Base-by-base conservation (phyloP, 768 basidiomycete species). In the Plicaturopsis crispa region DNA sequence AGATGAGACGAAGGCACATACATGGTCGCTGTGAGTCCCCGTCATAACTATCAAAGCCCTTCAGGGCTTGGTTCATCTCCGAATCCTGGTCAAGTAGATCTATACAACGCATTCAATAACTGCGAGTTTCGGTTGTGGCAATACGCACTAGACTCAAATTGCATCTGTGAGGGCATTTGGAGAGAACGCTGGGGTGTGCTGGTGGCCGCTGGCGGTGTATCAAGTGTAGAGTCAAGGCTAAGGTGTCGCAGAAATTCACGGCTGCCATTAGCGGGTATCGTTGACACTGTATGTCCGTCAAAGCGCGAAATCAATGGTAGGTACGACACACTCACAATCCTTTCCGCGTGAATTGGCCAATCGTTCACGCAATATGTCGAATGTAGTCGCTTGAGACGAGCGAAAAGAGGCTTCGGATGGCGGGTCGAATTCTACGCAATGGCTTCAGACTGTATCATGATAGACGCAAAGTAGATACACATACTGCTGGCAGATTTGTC, bases 41-140 rank as follows among this genome's bases (percentile, higher is more conserved):
- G 24, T 73, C 76, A 44, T 63, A 75, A 48, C 68, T 75, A 38
- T 75, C 71, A 41, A 76, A 50, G 16, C 65, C 73, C 20, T 71
- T 65, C 49, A 85, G 72, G 7, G 66, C 74, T 37, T 71, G 68
- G 38, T 76, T 78, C 83, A 85, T 84, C 48, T 80, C 80, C 2
- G 80, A 79, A 48, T 85, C 78, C 39, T 73, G 69, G 16, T 83
- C 80, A 40, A 84, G 55, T 12, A 84, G 62, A 60, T 84, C 81
- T 84, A 42, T 4, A 30, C 18, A 4, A 19, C 13, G 24, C 30
- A 33, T n/a, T 24, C 40, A 40, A 39, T 32, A 49, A 39, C n/a
- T 28, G 32, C 48, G 17, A 46, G 42, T 35, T 18, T 31, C 31
- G 36, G 5, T 22, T 30, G 22, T 12, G 14, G 18, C 10, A 36